These are phyloP conservation scores for Annulohypoxylon moriforme DNA, from an alignment of 495 filamentous ascomycete species.

Conservation along the genomic window DNA sequence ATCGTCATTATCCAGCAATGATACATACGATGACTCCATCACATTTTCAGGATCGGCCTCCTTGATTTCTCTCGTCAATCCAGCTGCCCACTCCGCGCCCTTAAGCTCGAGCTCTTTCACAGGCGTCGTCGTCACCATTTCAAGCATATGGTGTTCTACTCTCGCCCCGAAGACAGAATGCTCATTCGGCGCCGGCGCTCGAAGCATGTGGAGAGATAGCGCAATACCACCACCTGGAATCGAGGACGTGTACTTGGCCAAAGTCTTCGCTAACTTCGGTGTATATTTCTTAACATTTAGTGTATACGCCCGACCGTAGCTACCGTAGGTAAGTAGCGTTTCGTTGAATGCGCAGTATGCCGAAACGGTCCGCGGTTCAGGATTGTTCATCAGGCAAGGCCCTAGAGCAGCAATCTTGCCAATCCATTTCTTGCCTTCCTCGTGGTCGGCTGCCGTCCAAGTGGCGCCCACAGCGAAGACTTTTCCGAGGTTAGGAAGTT, in stretches of 20 bases:
- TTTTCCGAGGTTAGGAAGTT: constrained; percentile 5
- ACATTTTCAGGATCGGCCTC: background rate
- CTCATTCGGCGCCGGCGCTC: constrained; percentile 4
- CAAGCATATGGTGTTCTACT: constrained; percentile 5
- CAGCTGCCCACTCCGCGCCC: background rate
- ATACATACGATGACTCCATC: background rate
- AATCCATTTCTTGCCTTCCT: constrained; percentile 5
- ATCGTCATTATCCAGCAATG: background rate
- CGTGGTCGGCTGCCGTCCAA: background rate
- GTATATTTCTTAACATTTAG: constrained; percentile 9
- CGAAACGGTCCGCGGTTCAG: background rate
- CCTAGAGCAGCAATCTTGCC: constrained; percentile 2
- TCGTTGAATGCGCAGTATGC: constrained; percentile 1
- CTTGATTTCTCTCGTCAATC: background rate
- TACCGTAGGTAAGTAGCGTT: constrained; percentile 1
- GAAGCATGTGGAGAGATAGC: background rate
- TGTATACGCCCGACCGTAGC: background rate
- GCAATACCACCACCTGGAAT: background rate
- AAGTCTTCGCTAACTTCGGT: background rate
- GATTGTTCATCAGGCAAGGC: constrained; percentile 5
- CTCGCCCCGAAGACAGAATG: background rate
- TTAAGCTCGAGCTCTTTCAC: background rate
- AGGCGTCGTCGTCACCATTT: background rate
- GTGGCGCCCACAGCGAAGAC: background rate
- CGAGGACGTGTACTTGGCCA: background rate